Conservation (phyloP, 2,329 filamentous ascomycete genomes). For the Penicillium polonicum region DNA sequence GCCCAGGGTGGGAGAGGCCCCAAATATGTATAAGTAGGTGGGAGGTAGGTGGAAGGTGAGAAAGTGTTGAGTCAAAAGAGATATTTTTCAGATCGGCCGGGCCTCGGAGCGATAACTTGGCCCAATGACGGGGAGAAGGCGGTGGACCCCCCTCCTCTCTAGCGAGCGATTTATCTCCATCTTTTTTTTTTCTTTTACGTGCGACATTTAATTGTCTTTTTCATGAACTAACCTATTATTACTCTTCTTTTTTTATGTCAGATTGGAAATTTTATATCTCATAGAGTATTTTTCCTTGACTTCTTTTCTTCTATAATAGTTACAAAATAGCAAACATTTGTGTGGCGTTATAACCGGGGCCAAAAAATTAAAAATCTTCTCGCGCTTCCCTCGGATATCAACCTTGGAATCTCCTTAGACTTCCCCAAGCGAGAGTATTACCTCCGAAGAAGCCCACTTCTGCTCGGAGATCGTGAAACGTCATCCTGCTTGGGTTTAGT, state of each 20-base stretch:
- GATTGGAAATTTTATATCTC: background rate
- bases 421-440: conserved; percentile 1
- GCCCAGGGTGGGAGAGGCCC: conserved; percentile 18
- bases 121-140: conserved; percentile 20
- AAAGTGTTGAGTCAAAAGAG: conserved; percentile 14
- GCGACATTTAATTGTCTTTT: background rate
- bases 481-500: conserved; percentile 23
- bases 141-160: conserved; percentile 15
- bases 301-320: background rate
- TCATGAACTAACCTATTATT: background rate
- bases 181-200: conserved; percentile 1
- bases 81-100: conserved; percentile 27
- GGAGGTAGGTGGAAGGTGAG: conserved; percentile 12
- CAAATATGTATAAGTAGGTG: conserved; percentile 12
- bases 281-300: background rate
- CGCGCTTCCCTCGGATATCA: background rate
- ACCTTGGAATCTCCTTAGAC: background rate
- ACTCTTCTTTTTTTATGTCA: background rate
- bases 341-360: background rate
- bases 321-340: background rate
- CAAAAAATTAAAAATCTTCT: background rate
- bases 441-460: conserved; percentile 16
- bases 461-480: conserved; percentile 16
- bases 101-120: conserved; percentile 25
- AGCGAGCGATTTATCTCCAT: conserved; percentile 17